A percentile compares a stretch with the other conserved stretches of the same genome.
Conservation (phyloP, 1,284 basidiomycete species). For the Apiotrichum domesticum region DNA sequence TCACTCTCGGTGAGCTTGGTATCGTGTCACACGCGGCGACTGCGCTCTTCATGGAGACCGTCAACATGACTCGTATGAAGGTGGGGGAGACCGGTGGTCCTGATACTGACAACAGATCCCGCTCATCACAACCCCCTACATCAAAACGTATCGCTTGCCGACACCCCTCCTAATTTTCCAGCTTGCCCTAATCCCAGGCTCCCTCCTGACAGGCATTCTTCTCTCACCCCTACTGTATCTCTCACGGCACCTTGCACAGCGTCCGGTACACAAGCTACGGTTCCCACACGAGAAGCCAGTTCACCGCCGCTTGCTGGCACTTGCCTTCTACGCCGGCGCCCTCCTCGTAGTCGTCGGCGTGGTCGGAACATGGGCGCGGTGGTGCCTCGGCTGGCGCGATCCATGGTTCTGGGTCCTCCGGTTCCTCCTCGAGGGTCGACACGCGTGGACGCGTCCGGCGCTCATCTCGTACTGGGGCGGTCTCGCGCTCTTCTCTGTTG, state of each 20-base stretch:
- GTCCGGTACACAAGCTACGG: slow-evolving; percentile 78
- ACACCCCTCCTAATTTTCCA: slow-evolving; percentile 90
- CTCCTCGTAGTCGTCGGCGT: slow-evolving; percentile 71
- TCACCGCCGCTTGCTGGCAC: slow-evolving; percentile 76
- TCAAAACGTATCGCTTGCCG: slow-evolving; percentile 88
- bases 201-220: slow-evolving; percentile 83
- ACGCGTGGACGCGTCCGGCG: slow-evolving; percentile 73
- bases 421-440: slow-evolving; percentile 66
- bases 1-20: slow-evolving; percentile 90
- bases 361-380: slow-evolving; percentile 87
- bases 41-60: slow-evolving; percentile 74
- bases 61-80: slow-evolving; percentile 71
- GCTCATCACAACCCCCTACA: slow-evolving; percentile 71
- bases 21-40: slow-evolving; percentile 83
- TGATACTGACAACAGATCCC: slow-evolving; percentile 56
- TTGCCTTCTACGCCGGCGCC: slow-evolving; percentile 76
- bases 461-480: slow-evolving; percentile 80
- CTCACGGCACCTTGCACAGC: slow-evolving; percentile 85
- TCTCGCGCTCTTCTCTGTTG: slow-evolving; percentile 74
- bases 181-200: slow-evolving; percentile 85
- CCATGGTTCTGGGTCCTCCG: slow-evolving; percentile 84
- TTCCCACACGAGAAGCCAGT: slow-evolving; percentile 81
- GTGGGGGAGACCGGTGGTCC: slow-evolving; percentile 50
- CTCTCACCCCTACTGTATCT: slow-evolving; percentile 91
- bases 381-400: slow-evolving; percentile 76